A percentile compares a stretch with the other conserved stretches of the same genome.
Evolutionary conservation across 2,329 filamentous ascomycete species (phyloP).

Genomic region (Verticillium longisporum): DNA sequence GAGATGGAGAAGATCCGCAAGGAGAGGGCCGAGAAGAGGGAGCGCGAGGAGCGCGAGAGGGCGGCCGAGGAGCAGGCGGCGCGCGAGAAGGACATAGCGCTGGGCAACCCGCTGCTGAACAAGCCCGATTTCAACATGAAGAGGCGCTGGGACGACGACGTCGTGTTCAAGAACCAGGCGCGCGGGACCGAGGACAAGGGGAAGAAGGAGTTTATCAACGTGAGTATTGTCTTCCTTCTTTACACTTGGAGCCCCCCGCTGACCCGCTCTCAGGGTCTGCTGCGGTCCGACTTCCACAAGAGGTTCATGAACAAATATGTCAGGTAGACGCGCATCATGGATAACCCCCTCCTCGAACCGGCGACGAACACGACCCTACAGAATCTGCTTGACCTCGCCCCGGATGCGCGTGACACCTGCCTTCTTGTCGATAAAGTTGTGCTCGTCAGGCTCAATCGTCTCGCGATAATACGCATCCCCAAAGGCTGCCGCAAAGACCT

Average conservation of each 20-base stretch:
- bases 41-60: conserved; percentile 42
- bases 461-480: conserved; percentile 21
- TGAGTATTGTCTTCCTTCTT: conserved; percentile 32
- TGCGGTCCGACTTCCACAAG: conserved; percentile 95
- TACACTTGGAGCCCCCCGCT: background rate
- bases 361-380: background rate
- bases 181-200: conserved; percentile 87
- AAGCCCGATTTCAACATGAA: conserved; percentile 86
- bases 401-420: conserved; percentile 14
- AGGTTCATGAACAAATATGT: conserved; percentile 81
- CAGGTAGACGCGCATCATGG: conserved; percentile 28
- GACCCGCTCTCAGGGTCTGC: conserved; percentile 56
- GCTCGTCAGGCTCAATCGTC: conserved; percentile 22
- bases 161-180: conserved; percentile 98
- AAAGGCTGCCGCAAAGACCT: conserved; percentile 19
- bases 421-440: conserved; percentile 20
- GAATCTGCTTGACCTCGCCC: conserved; percentile 14
- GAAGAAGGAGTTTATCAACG: conserved; percentile 95
- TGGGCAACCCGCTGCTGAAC: conserved; percentile 89
- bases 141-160: conserved; percentile 93
- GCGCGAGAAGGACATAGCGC: conserved; percentile 80
- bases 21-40: conserved; percentile 74
- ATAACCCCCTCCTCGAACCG: background rate
- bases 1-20: conserved; percentile 92
- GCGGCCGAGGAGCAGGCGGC: conserved; percentile 76